Percentiles rank a stretch among this genome's conserved stretches.
phyloP scores from a whole-genome alignment of 2,329 filamentous ascomycete species.

The Ceratocystis ficicola region DNA sequence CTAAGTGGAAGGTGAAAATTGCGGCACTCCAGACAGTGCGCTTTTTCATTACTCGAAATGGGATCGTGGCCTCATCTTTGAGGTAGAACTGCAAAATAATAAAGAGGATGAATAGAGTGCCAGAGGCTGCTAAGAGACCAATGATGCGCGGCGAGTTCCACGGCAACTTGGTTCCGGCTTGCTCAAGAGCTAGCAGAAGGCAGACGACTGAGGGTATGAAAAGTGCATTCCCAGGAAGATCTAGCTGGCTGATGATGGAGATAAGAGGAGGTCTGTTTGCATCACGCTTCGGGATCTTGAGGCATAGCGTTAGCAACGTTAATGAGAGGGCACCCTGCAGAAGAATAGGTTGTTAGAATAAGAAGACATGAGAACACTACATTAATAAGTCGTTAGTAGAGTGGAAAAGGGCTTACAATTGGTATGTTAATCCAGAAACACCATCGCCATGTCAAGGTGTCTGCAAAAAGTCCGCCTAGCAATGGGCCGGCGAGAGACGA shows the following conservation, averaged over 20 bases:
- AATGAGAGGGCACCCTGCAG: slow-evolving; percentile 18
- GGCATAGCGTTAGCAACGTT: slow-evolving; percentile 9
- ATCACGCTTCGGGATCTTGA: slow-evolving; percentile 22
- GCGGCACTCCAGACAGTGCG: slow-evolving; percentile 32
- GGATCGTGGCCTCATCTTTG: slow-evolving; percentile 34
- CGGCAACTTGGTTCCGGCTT: slow-evolving; percentile 28
- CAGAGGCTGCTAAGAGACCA: slow-evolving; percentile 28
- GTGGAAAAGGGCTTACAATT: slow-evolving; percentile 24
- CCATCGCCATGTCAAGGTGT: slow-evolving; percentile 28
- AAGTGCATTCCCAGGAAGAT: slow-evolving; percentile 25
- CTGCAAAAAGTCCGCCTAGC: slow-evolving; percentile 26
- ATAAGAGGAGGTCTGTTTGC: slow-evolving; percentile 23
- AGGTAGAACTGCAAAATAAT: slow-evolving; percentile 31
- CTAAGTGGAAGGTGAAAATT: slow-evolving; percentile 32
- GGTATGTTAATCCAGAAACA: slow-evolving; percentile 29
- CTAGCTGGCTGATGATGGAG: slow-evolving; percentile 26
- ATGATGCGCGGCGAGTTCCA: slow-evolving; percentile 24
- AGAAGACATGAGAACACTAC: not conserved
- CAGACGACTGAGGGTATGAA: slow-evolving; percentile 27
- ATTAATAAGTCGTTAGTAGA: not conserved
- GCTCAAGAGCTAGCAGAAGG: slow-evolving; percentile 34
- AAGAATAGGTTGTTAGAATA: not conserved
- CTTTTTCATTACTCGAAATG: slow-evolving; percentile 33
- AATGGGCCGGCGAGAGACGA: slow-evolving; percentile 27
- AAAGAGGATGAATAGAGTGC: slow-evolving; percentile 30